Conservation (phyloP, 192 early-diverging fungal species). For the Bifiguratus adelaidae region DNA sequence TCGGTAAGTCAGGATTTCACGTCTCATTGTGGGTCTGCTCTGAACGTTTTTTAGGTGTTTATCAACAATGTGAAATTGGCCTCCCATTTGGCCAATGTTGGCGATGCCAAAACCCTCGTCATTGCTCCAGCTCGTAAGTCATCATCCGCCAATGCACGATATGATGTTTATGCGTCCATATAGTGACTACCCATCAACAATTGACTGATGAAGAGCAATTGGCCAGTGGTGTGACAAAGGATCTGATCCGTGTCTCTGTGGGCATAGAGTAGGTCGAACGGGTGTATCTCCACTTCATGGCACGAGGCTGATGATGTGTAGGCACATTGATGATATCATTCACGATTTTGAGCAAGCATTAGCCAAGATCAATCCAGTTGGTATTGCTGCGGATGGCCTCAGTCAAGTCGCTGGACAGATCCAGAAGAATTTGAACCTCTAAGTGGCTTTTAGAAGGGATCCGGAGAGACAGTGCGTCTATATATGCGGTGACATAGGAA, state of each 20-base stretch:
- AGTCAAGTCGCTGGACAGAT: too few species aligned
- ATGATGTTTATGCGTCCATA: too few species aligned
- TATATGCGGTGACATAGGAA: too few species aligned
- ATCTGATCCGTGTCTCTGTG: conserved; percentile 76
- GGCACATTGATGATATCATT: conserved; percentile 61
- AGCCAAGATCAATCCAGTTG: too few species aligned
- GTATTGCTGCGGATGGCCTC: too few species aligned
- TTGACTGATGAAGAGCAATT: conserved; percentile 71
- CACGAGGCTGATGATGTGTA: not conserved
- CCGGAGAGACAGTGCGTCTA: too few species aligned
- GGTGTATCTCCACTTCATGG: conserved; percentile 24
- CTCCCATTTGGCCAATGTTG: conserved; percentile 92
- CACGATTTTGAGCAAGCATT: conserved; percentile 51
- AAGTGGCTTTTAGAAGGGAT: too few species aligned
- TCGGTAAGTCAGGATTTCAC: not conserved
- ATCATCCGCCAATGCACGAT: too few species aligned
- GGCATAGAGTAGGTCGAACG: conserved; percentile 63
- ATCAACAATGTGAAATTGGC: conserved; percentile 71
- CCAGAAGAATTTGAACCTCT: too few species aligned
- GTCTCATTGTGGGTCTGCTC: too few species aligned
- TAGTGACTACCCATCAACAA: conserved; percentile 83
- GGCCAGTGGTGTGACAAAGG: conserved; percentile 66
- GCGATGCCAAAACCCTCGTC: conserved; percentile 82
- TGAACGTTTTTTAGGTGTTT: conserved; percentile 39
- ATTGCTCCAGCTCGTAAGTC: conserved; percentile 84